Percentiles rank a stretch among this genome's conserved stretches.
These are phyloP conservation scores for Coffea humblotiana DNA, from an alignment of 305 asterid genomes.

Conservation along the genomic window DNA sequence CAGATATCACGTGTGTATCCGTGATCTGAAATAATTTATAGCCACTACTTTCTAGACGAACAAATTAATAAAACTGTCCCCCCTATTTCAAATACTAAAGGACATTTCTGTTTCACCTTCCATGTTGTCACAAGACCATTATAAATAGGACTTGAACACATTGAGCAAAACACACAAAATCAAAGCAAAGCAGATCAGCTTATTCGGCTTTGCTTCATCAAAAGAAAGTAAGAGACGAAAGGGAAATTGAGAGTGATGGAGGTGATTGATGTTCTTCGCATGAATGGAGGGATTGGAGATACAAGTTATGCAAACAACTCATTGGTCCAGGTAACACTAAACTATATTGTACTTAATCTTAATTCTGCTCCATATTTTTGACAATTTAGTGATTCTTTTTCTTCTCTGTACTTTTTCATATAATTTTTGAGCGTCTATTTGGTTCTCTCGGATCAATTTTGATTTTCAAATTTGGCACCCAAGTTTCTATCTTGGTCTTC, in stretches of 20 bases:
- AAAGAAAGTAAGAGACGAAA: neutral
- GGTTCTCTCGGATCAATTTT: too few relatives aligned
- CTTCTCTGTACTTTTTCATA: neutral
- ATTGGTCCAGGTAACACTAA: constrained; percentile 11
- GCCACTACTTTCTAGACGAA: too few relatives aligned
- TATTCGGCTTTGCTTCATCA: neutral
- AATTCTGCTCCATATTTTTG: too few relatives aligned
- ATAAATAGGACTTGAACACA: neutral
- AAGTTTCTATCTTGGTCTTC: neutral
- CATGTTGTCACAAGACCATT: neutral
- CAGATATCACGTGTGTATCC: too few relatives aligned
- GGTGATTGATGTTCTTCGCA: constrained; percentile 21
- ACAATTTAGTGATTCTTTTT: too few relatives aligned
- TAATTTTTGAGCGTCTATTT: too few relatives aligned
- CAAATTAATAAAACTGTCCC: too few relatives aligned
- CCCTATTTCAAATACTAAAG: too few relatives aligned
- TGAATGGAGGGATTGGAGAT: constrained; percentile 32
- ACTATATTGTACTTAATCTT: too few relatives aligned
- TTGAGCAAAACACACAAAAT: neutral
- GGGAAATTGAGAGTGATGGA: constrained; percentile 10
- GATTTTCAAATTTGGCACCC: too few relatives aligned
- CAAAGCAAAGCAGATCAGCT: neutral
- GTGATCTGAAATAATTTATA: too few relatives aligned
- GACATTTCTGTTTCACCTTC: neutral
- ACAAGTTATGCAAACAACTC: constrained; percentile 36